Evolutionary conservation across 2,329 filamentous ascomycete genomes (phyloP), one percentile per base, ranked within the genome.

Genomic region (Sphaerostilbella broomeana): DNA sequence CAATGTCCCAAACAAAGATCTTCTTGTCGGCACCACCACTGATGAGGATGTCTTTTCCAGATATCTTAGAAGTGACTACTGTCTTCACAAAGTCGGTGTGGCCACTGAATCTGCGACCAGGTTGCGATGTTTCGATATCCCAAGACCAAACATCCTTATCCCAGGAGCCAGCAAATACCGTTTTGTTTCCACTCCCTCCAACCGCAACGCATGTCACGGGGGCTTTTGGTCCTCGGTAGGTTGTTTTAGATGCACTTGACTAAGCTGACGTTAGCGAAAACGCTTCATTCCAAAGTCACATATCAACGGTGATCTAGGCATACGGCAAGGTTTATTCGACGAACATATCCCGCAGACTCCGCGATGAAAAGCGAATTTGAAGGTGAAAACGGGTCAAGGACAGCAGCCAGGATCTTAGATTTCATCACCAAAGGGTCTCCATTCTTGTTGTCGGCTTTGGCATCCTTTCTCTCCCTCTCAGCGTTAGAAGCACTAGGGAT

Each of bases 51-150:
- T 85, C 70, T 44, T 73, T 77, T 19, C 73, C 79, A 12, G 69
- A 66, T 5, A 94, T 54, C 17, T 64, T 73, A 10, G 75, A 69
- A 50, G 74, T 79, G 11, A 84, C 63, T 3, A 97, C 66, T 4
- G 84, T 72, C 64, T 95, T 95, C 52, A 98, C 84, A 56, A 98
- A 98, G 63, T 98, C 92, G 2, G 75, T 70, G 60, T 97, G 90
- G 4, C 87, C 88, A 42, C 74, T 73, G 50, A 81, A 88, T 47
- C 71, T 79, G 45, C 67, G 72, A n/a, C 67, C 68, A 1, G 67
- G 63, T 20, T 68, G 59, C 29, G 68, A 69, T 4, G 77, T 77
- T 13, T 71, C 65, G 21, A 82, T 65, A 52, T 85, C 73, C 84
- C 87, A 95, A 21, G 83, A 84, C 81, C 88, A 95, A 42, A 97